These are phyloP conservation scores for Phytopythium kandeliae DNA, from an alignment of 352 stramenopile species.

Conservation along the genomic window DNA sequence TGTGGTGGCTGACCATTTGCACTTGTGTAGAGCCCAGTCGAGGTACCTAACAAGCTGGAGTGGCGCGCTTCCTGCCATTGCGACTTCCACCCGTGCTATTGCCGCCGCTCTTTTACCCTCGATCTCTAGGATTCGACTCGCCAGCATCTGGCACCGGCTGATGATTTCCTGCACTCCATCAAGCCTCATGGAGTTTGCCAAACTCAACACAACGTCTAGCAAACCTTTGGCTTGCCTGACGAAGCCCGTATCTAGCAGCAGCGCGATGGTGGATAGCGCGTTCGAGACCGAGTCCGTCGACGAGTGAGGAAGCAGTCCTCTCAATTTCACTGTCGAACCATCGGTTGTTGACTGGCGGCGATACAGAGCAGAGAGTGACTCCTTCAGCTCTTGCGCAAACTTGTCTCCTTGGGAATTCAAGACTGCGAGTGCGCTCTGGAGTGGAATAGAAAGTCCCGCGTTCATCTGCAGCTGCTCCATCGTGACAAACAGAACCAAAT, in stretches of 20 bases:
- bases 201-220: conserved; percentile 30
- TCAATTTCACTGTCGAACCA: neutral
- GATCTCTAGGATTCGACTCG: conserved; percentile 27
- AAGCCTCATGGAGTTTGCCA: neutral
- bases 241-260: conserved; percentile 49
- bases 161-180: neutral
- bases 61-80: conserved; percentile 10
- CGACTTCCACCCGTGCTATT: conserved; percentile 12
- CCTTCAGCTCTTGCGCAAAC: conserved; percentile 45
- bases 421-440: conserved; percentile 51
- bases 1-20: conserved; percentile 14
- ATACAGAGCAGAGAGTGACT: conserved; percentile 6
- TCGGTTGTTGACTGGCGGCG: neutral
- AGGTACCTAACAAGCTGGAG: conserved; percentile 25
- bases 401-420: conserved; percentile 29
- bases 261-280: conserved; percentile 14
- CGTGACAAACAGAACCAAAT: conserved; percentile 39
- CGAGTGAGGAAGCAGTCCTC: neutral
- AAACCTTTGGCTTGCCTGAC: conserved; percentile 51
- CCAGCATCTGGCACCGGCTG: conserved; percentile 15
- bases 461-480: conserved; percentile 43
- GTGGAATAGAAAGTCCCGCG: conserved; percentile 23
- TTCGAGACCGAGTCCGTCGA: conserved; percentile 15
- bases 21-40: conserved; percentile 23
- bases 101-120: conserved; percentile 24